These are phyloP conservation scores for Alternaria dauci DNA, from an alignment of 2,329 filamentous ascomycete genomes.

Conservation along the genomic window DNA sequence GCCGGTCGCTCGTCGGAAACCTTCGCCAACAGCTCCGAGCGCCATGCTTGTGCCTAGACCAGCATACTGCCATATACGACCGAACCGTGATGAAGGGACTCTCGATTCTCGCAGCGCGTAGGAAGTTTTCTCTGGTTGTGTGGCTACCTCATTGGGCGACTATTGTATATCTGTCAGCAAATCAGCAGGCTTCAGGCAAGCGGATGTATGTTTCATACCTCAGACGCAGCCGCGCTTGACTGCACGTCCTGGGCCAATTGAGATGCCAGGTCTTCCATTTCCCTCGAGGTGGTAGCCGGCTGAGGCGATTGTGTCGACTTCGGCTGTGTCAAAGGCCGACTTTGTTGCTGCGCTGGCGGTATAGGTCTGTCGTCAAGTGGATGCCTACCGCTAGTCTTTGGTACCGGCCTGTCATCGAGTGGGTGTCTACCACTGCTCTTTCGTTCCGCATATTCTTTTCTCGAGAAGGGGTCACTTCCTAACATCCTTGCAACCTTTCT, in stretches of 20 bases:
- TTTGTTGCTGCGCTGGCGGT: constrained; percentile 14
- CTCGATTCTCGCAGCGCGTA: constrained; percentile 87
- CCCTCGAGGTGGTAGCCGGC: constrained; percentile 35
- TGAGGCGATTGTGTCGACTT: constrained; percentile 19
- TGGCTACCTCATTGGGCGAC: constrained; percentile 41
- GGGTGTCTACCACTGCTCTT: constrained; percentile 32
- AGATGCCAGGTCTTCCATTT: constrained; percentile 57
- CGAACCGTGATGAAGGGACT: constrained; percentile 86
- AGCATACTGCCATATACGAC: constrained; percentile 92
- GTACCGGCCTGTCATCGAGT: constrained; percentile 18
- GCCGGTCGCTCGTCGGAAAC: constrained; percentile 80
- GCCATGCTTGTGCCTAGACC: constrained; percentile 95
- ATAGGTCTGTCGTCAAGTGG: constrained; percentile 23
- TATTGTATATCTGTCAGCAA: constrained; percentile 55
- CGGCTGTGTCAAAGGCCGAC: constrained; percentile 22
- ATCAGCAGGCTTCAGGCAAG: constrained; percentile 50
- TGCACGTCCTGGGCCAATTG: constrained; percentile 57
- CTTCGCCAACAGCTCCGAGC: constrained; percentile 87
- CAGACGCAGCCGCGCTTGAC: constrained; percentile 34
- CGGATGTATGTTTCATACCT: constrained; percentile 31
- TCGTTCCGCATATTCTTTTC: constrained; percentile 46
- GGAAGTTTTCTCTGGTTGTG: constrained; percentile 44
- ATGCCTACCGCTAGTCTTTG: constrained; percentile 11
- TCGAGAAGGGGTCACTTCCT: constrained; percentile 54
- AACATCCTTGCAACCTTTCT: constrained; percentile 65